A percentile compares a stretch with the other conserved stretches of the same genome.
These are phyloP conservation scores for Xylaria nigripes DNA, from an alignment of 495 filamentous ascomycete genomes.

Conservation along the genomic window DNA sequence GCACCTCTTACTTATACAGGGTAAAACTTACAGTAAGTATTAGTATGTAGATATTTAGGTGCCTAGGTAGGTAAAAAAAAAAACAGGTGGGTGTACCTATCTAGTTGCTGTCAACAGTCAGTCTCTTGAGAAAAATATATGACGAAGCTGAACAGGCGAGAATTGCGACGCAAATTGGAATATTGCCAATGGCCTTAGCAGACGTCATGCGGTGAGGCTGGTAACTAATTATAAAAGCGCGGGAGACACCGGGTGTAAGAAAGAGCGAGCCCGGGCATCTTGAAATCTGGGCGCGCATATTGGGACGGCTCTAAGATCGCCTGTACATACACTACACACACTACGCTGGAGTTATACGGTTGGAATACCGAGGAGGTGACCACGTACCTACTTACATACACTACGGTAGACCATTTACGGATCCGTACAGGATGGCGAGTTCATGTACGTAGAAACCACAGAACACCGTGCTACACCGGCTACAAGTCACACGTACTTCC, in stretches of 20 bases:
- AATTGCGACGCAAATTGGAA: constrained; percentile 3
- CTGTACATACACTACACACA: not conserved
- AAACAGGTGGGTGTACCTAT: too few species aligned
- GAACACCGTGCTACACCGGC: not conserved
- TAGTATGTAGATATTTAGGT: too few species aligned
- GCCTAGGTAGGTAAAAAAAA: too few species aligned
- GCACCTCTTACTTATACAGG: too few species aligned
- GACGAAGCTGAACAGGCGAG: not conserved
- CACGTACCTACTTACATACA: not conserved
- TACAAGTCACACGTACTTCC: not conserved
- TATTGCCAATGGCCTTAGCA: not conserved
- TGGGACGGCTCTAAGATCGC: not conserved
- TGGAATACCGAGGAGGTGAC: not conserved
- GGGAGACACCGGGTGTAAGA: constrained; percentile 6
- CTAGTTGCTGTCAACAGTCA: not conserved
- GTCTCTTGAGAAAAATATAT: not conserved
- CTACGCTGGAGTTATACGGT: not conserved
- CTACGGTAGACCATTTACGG: too few species aligned
- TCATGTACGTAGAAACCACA: not conserved
- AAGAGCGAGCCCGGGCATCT: constrained; percentile 22
- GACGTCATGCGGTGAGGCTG: constrained; percentile 26
- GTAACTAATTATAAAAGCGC: constrained; percentile 18
- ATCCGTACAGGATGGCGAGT: too few species aligned
- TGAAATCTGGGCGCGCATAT: not conserved
- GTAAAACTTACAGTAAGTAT: too few species aligned